Conservation (phyloP, 306 rosid species). For the Fragaria vesca region DNA sequence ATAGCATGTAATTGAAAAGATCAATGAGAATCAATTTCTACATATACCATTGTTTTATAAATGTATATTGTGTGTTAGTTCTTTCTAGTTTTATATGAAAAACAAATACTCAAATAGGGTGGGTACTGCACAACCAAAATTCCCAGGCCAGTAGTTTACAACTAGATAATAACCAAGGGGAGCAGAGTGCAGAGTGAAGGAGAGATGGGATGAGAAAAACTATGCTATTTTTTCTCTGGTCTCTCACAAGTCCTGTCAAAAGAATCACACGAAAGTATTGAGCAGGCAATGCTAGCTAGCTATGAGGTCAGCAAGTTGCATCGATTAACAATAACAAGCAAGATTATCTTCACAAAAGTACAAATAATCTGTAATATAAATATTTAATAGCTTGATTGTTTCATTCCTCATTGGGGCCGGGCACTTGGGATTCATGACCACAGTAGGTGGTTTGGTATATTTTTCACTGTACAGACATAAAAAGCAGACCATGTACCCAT, state of each 20-base stretch:
- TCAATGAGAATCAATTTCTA: no score
- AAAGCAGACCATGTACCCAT: no score
- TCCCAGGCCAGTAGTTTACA: neutral
- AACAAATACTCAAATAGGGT: neutral
- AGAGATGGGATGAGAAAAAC: neutral
- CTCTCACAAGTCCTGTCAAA: neutral
- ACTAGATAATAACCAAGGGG: neutral
- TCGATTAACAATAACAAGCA: neutral
- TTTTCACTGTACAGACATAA: no score
- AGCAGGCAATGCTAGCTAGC: neutral
- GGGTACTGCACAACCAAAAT: neutral
- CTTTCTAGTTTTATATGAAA: neutral
- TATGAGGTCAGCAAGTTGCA: neutral
- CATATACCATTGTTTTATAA: neutral
- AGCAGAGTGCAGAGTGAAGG: constrained; percentile 5
- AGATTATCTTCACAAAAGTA: neutral
- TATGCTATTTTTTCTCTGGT: neutral
- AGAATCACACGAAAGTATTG: neutral
- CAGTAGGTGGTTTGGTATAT: no score
- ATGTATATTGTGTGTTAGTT: neutral
- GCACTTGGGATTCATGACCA: neutral
- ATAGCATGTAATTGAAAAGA: no score
- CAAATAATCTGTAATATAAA: neutral
- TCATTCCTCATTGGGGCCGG: neutral
- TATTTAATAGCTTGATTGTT: neutral